A percentile compares a stretch with the other conserved stretches of the same genome.
Evolutionary conservation across 306 rosid genomes (phyloP).

Genomic region (Arachis hypogaea): DNA sequence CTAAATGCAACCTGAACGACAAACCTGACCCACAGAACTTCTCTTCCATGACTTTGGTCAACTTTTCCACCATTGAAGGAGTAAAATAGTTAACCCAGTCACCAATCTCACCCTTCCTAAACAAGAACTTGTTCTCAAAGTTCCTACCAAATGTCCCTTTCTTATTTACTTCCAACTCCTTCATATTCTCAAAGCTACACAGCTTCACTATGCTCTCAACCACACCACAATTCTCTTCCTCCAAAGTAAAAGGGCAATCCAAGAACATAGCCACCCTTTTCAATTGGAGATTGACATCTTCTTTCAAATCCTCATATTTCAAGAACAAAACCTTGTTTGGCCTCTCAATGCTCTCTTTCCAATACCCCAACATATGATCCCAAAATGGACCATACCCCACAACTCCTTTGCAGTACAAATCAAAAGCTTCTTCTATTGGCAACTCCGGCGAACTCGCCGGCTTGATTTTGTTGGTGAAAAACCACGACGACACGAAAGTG

Average conservation of each 20-base stretch:
- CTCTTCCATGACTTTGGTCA: conserved; percentile 22
- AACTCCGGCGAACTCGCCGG: conserved; percentile 15
- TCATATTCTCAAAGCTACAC: conserved; percentile 53
- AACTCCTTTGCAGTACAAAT: conserved; percentile 49
- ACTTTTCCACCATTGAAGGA: conserved; percentile 33
- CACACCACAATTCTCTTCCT: conserved; percentile 55
- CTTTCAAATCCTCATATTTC: conserved; percentile 60
- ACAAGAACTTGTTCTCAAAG: conserved; percentile 45
- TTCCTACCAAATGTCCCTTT: conserved; percentile 39
- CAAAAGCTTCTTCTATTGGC: conserved; percentile 48
- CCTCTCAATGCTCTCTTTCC: conserved; percentile 50
- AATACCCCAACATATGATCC: conserved; percentile 62
- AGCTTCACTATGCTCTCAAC: conserved; percentile 42
- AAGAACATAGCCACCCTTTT: conserved; percentile 56
- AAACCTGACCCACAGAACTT: conserved; percentile 33
- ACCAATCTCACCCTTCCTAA: conserved; percentile 59
- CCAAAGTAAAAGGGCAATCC: conserved; percentile 30
- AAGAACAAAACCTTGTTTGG: conserved; percentile 57
- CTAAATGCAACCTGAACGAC: conserved; percentile 6
- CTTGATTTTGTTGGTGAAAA: conserved; percentile 29
- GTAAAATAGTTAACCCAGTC: conserved; percentile 55
- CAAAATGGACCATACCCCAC: conserved; percentile 58
- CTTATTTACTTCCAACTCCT: conserved; percentile 57
- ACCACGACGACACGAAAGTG: conserved; percentile 54
- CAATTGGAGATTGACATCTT: conserved; percentile 35